Evolutionary conservation across 75 land plant species (phyloP).

Genomic region (Pinus albicaulis): DNA sequence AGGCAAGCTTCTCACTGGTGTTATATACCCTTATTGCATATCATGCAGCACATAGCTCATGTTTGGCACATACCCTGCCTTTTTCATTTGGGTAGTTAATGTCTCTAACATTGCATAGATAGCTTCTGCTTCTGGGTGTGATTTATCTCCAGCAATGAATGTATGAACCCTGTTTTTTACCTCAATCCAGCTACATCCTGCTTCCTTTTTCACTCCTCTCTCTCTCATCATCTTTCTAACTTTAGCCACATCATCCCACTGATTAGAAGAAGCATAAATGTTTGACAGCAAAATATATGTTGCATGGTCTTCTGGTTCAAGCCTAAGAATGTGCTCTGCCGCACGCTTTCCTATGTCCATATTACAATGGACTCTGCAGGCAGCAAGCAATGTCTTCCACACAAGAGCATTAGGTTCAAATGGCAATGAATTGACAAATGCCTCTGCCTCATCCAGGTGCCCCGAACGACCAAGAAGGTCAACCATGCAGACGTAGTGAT

Average conservation of each 20-base stretch:
- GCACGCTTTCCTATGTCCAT: constrained; percentile 9
- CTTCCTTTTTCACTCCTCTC: constrained; percentile 2
- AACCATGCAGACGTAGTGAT: constrained; percentile 23
- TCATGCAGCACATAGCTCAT: background rate
- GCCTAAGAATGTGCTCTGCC: background rate
- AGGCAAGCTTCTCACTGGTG: constrained; percentile 10
- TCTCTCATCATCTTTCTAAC: constrained; percentile 11
- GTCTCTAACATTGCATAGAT: constrained; percentile 13
- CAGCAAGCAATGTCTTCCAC: constrained; percentile 15
- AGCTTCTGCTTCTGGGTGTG: constrained; percentile 13
- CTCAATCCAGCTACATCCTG: constrained; percentile 14
- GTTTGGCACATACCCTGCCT: constrained; percentile 9
- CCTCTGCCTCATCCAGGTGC: constrained; percentile 15
- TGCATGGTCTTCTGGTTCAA: constrained; percentile 10
- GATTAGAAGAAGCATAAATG: constrained; percentile 14
- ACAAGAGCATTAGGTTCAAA: background rate
- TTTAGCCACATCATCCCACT: constrained; percentile 10
- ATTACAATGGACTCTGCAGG: constrained; percentile 9
- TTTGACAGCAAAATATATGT: constrained; percentile 11
- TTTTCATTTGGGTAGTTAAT: constrained; percentile 12
- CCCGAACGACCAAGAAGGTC: constrained; percentile 18
- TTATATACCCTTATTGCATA: background rate
- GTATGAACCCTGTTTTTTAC: constrained; percentile 12
- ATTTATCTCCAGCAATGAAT: constrained; percentile 12
- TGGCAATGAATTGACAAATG: constrained; percentile 6